phyloP scores from a whole-genome alignment of 768 basidiomycete genomes.

The Boletus fagicola region DNA sequence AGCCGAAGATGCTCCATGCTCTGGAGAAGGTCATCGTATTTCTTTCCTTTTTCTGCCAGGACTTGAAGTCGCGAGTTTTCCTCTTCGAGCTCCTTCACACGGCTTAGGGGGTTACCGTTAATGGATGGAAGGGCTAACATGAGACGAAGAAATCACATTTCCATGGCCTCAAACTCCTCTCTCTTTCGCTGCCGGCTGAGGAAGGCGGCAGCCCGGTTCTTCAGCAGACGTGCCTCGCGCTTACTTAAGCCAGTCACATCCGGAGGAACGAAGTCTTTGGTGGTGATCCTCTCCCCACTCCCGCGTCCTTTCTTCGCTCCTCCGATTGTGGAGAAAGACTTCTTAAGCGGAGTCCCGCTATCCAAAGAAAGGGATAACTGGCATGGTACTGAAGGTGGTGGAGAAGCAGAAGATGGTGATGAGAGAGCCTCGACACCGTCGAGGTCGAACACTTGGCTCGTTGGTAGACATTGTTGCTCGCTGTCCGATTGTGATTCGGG shows the following conservation, averaged over 20 bases:
- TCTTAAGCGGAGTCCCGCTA: slow-evolving; percentile 26
- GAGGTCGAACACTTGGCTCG: slow-evolving; percentile 70
- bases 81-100: slow-evolving; percentile 79
- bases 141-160: slow-evolving; percentile 59
- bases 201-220: slow-evolving; percentile 91
- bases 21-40: slow-evolving; percentile 44
- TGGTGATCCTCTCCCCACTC: slow-evolving; percentile 48
- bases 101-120: slow-evolving; percentile 46
- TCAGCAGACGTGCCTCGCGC: slow-evolving; percentile 87
- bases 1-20: slow-evolving; percentile 67
- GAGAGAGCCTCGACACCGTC: slow-evolving; percentile 33
- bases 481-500: slow-evolving; percentile 44
- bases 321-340: slow-evolving; percentile 48
- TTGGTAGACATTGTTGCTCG: slow-evolving; percentile 61
- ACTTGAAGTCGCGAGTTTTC: slow-evolving; percentile 74
- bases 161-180: slow-evolving; percentile 90
- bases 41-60: slow-evolving; percentile 48
- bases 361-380: slow-evolving; percentile 38
- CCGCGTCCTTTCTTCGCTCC: slow-evolving; percentile 48
- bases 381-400: slow-evolving; percentile 30
- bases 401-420: slow-evolving; percentile 34
- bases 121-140: slow-evolving; percentile 7
- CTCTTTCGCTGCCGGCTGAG: slow-evolving; percentile 88
- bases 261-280: slow-evolving; percentile 84
- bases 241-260: slow-evolving; percentile 87